Percentiles rank a stretch among this genome's conserved stretches.
Evolutionary conservation across 805 yeast species (phyloP).

Genomic region (Zygosaccharomyces siamensis): DNA sequence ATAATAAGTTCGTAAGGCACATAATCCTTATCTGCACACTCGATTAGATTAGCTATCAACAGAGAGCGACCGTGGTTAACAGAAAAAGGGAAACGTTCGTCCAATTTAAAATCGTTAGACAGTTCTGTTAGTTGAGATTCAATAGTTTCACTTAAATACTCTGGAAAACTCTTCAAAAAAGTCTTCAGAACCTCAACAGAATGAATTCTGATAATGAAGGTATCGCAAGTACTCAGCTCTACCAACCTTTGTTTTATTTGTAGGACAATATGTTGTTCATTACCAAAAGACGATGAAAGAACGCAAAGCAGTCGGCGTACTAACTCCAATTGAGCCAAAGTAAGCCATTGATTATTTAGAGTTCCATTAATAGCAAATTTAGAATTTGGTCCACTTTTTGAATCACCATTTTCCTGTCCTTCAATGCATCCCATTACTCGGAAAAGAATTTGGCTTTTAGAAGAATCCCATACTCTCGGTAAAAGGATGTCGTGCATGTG

Average conservation of each 20-base stretch:
- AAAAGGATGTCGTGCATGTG: slow-evolving; percentile 22
- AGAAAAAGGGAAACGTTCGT: slow-evolving; percentile 27
- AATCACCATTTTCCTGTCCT: background rate
- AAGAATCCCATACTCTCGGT: slow-evolving; percentile 34
- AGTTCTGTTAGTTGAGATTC: slow-evolving; percentile 35
- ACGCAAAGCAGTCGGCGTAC: slow-evolving; percentile 17
- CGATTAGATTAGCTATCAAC: slow-evolving; percentile 36
- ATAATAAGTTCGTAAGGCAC: slow-evolving; percentile 44
- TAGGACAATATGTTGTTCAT: slow-evolving; percentile 25
- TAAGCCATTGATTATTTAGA: slow-evolving; percentile 21
- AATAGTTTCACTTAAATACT: slow-evolving; percentile 37
- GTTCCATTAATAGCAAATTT: slow-evolving; percentile 4
- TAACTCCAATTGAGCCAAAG: slow-evolving; percentile 23
- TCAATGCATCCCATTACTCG: slow-evolving; percentile 15
- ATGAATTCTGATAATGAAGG: slow-evolving; percentile 40
- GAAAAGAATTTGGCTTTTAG: slow-evolving; percentile 32
- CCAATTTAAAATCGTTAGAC: slow-evolving; percentile 32
- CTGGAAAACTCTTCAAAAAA: slow-evolving; percentile 34
- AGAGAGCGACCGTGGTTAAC: slow-evolving; percentile 40
- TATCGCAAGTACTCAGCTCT: slow-evolving; percentile 37
- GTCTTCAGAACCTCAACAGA: slow-evolving; percentile 37
- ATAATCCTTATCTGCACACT: slow-evolving; percentile 37
- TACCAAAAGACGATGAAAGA: slow-evolving; percentile 30
- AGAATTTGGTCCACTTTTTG: background rate
- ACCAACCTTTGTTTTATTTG: slow-evolving; percentile 36